Base-by-base conservation (phyloP, 2,329 filamentous ascomycete genomes). In the Trichoderma cornu-damae region DNA sequence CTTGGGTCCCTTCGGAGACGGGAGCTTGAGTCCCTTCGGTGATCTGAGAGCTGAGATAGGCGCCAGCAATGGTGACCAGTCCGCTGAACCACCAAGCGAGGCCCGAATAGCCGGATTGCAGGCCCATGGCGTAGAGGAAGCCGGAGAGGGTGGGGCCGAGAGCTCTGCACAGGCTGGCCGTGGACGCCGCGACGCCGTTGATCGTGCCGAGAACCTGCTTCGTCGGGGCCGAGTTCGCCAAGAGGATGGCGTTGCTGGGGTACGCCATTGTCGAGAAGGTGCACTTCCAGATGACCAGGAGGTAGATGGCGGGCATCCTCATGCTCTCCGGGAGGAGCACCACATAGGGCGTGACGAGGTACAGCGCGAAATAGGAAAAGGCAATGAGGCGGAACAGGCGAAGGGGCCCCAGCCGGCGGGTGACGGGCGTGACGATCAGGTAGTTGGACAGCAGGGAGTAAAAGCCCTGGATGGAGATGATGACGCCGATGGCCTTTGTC, bases 61-160 rank as follows among this genome's bases (percentile, higher is more conserved):
- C 89, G 44, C 92, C 94, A 12, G 84, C 71, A 9, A 90, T 73
- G 32, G 90, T 89, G 30, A 96, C 84, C 3, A 88, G 66, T 7
- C 88, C 90, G 62, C 87, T 92, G 61, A 85, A 86, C 94, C 94
- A 99, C 93, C 94, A 99, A 0, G 91, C 88, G 32, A 96, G 78
- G 18, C 91, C 91, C 4, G 91, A 93, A 69, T 90, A 93, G 34
- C 92, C 91, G 6, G 86, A 80, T 62, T 85, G 80, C 34, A 95
- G 80, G 50, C 94, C 94, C 52, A 87, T 77, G 4, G 90, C 83
- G 72, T 96, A 95, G 22, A 97, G 79, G 26, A 91, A 76, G 1
- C 94, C 94, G 3, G 92, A 95, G 3, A 96, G 76, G 0, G 90
- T 92, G 2, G 94, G 94, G 0, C 93, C 93, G 61, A 96, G 87